Percentiles rank a stretch among this genome's conserved stretches.
These are phyloP conservation scores for Volutella citrinella DNA, from an alignment of 2,329 filamentous ascomycete species.

Conservation along the genomic window DNA sequence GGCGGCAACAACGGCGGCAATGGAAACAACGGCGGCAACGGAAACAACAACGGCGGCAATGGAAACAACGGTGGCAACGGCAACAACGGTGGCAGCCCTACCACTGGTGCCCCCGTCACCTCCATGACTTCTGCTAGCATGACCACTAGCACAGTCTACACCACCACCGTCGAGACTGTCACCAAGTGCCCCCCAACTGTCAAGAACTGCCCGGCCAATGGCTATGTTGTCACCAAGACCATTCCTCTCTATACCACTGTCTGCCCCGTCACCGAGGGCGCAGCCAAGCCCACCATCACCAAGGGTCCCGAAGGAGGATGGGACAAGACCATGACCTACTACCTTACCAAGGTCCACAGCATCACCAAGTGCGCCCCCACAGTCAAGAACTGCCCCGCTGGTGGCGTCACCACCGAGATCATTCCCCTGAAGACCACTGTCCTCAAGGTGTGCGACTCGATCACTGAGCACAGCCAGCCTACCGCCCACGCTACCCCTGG, in stretches of 20 bases:
- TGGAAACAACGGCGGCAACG: no score
- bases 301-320: conserved; percentile 11
- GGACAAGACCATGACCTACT: conserved; percentile 40
- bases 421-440: conserved; percentile 18
- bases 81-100: conserved; percentile 4
- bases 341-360: conserved; percentile 51
- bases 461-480: conserved; percentile 4
- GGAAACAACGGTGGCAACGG: conserved; percentile 1
- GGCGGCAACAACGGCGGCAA: no score
- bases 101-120: neutral
- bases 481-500: conserved; percentile 6
- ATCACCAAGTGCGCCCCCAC: conserved; percentile 52
- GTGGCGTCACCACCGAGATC: conserved; percentile 31
- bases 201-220: conserved; percentile 34
- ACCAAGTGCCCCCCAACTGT: conserved; percentile 50
- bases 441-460: conserved; percentile 14
- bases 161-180: conserved; percentile 48
- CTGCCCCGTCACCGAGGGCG: conserved; percentile 32
- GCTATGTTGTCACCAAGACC: conserved; percentile 36
- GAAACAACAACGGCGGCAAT: no score
- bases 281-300: conserved; percentile 16
- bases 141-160: conserved; percentile 36
- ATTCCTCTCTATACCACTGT: conserved; percentile 44
- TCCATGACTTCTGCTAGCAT: conserved; percentile 11
- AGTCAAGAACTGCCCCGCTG: conserved; percentile 47